Percentiles rank a stretch among this genome's conserved stretches.
Conservation (phyloP, 192 early-diverging fungal genomes). For the Dissophora ornata region DNA sequence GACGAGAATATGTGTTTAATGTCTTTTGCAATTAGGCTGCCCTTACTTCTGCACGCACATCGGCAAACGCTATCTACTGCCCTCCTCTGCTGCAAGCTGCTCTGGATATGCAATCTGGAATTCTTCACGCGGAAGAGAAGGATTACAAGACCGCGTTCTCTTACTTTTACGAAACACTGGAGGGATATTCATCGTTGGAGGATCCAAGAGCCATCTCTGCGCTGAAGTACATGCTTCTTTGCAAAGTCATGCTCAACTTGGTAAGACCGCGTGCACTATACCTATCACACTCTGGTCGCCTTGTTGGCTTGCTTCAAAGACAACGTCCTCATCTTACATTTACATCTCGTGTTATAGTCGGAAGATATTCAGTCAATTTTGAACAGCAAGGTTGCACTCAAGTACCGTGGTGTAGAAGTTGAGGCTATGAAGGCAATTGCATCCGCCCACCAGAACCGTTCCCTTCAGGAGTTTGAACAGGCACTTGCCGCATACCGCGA, state of each 20-base stretch:
- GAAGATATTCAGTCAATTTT: conserved; percentile 94
- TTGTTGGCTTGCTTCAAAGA: too few relatives aligned
- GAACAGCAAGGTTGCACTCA: conserved; percentile 90
- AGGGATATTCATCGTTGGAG: conserved; percentile 91
- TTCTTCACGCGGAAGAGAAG: conserved; percentile 97
- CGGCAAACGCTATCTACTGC: conserved; percentile 97
- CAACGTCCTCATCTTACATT: too few relatives aligned
- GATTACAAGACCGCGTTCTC: conserved; percentile 97
- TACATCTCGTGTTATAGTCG: conserved; percentile 63
- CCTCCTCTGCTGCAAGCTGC: conserved; percentile 96
- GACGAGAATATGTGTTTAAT: conserved; percentile 11
- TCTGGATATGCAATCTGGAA: conserved; percentile 97
- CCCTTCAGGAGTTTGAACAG: conserved; percentile 95
- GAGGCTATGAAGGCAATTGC: conserved; percentile 96
- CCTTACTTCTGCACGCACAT: conserved; percentile 94
- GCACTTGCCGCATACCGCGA: conserved; percentile 87
- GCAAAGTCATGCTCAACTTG: conserved; percentile 99
- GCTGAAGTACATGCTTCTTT: conserved; percentile 98
- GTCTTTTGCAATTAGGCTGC: conserved; percentile 75
- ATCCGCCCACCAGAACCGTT: conserved; percentile 95
- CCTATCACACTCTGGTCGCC: too few relatives aligned
- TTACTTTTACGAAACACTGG: conserved; percentile 99
- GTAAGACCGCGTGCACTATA: conserved; percentile 54
- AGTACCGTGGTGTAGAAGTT: conserved; percentile 88
- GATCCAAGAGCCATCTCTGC: conserved; percentile 89